phyloP scores from a whole-genome alignment of 1,284 basidiomycete genomes.

The Rhizoctonia solani region DNA sequence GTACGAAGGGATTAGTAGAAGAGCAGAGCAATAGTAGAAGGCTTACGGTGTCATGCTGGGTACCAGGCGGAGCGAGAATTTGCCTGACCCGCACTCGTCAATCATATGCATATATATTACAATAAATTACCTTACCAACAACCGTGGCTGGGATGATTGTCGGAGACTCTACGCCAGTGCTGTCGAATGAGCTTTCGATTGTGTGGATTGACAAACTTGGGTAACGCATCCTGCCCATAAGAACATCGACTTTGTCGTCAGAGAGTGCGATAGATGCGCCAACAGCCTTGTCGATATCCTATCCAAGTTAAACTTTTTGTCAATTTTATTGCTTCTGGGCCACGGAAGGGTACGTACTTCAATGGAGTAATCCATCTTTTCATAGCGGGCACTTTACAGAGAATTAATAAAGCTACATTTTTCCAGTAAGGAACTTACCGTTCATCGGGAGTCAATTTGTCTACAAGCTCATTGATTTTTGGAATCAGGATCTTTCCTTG shows the following conservation, averaged over 20 bases:
- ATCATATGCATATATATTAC: too few relatives aligned
- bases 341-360: background rate
- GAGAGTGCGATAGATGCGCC: slow-evolving; percentile 80
- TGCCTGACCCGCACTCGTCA: slow-evolving; percentile 47
- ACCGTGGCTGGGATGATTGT: slow-evolving; percentile 95
- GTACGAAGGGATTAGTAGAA: background rate
- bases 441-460: slow-evolving; percentile 77
- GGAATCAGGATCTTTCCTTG: slow-evolving; percentile 88
- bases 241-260: slow-evolving; percentile 77
- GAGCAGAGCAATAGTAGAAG: background rate
- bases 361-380: slow-evolving; percentile 31
- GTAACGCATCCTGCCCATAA: slow-evolving; percentile 90
- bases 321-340: too few relatives aligned
- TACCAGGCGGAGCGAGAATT: slow-evolving; percentile 87
- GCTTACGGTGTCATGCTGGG: slow-evolving; percentile 36
- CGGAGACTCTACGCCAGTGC: slow-evolving; percentile 83
- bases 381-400: slow-evolving; percentile 12
- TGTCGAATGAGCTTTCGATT: slow-evolving; percentile 95
- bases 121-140: slow-evolving; percentile 54
- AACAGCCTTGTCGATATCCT: slow-evolving; percentile 80
- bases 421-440: slow-evolving; percentile 50
- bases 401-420: background rate
- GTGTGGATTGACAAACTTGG: slow-evolving; percentile 93
- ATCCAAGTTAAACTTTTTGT: slow-evolving; percentile 1
- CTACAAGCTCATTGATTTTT: slow-evolving; percentile 88